These are phyloP conservation scores for Oxytropis ochrocephala DNA, from an alignment of 306 rosid genomes.

Conservation along the genomic window DNA sequence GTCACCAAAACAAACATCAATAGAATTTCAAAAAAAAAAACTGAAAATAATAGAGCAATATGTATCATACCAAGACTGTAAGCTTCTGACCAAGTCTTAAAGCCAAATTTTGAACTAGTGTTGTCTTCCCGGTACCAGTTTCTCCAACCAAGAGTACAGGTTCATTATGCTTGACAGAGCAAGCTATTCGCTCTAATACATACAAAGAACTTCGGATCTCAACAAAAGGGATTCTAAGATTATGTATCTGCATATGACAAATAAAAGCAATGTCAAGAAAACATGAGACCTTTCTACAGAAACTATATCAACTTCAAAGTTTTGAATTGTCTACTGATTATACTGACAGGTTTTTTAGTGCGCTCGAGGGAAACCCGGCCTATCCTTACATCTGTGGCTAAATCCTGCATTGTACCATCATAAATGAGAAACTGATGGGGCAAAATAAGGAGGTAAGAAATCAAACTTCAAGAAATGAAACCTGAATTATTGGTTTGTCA, in stretches of 20 bases:
- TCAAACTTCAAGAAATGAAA: slow-evolving; percentile 12
- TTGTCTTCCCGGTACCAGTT: slow-evolving; percentile 98
- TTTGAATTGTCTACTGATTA: background rate
- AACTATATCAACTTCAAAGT: background rate
- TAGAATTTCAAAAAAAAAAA: background rate
- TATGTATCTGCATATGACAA: slow-evolving; percentile 41
- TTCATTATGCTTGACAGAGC: slow-evolving; percentile 79
- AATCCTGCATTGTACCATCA: slow-evolving; percentile 51
- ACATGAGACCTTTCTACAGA: background rate
- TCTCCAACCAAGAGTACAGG: slow-evolving; percentile 97
- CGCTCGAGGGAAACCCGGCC: slow-evolving; percentile 65
- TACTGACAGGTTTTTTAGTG: slow-evolving; percentile 47
- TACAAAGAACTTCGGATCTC: slow-evolving; percentile 71
- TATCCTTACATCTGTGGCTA: slow-evolving; percentile 41
- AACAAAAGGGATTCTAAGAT: slow-evolving; percentile 48
- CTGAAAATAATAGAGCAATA: background rate
- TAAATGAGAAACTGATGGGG: slow-evolving; percentile 28
- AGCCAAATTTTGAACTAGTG: slow-evolving; percentile 90
- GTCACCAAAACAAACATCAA: slow-evolving; percentile 1
- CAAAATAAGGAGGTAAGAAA: slow-evolving; percentile 1
- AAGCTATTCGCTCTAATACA: slow-evolving; percentile 74
- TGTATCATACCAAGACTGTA: slow-evolving; percentile 70
- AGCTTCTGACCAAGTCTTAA: slow-evolving; percentile 75
- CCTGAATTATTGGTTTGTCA: slow-evolving; percentile 77
- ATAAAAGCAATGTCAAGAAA: slow-evolving; percentile 11